Evolutionary conservation across 2,329 filamentous ascomycete genomes (phyloP).

Genomic region (Ceratocystis colombiana): DNA sequence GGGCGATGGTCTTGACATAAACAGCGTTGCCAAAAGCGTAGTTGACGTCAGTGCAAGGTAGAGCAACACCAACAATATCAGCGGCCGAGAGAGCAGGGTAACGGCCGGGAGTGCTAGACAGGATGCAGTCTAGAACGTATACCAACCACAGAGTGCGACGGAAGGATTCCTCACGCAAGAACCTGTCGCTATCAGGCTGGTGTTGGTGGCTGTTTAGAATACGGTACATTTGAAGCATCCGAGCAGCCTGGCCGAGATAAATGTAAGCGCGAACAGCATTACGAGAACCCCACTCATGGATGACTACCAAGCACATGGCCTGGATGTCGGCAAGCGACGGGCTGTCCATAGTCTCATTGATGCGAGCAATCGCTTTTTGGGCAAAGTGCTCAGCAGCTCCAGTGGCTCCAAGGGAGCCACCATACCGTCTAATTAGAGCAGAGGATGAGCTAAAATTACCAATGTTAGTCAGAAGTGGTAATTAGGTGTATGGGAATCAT

Average conservation of each 20-base stretch:
- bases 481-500: not conserved
- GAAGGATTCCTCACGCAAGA: conserved; percentile 51
- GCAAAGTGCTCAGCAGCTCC: conserved; percentile 51
- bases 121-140: conserved; percentile 52
- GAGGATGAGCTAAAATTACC: conserved; percentile 42
- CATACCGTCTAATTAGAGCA: conserved; percentile 48
- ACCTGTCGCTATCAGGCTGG: conserved; percentile 45
- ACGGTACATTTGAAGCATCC: conserved; percentile 55
- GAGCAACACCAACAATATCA: conserved; percentile 46
- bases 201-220: conserved; percentile 47
- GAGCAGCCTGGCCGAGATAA: conserved; percentile 52
- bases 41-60: conserved; percentile 53
- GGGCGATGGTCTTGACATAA: conserved; percentile 46
- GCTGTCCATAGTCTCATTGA: conserved; percentile 50
- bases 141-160: conserved; percentile 53
- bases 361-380: conserved; percentile 45
- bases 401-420: conserved; percentile 41
- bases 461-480: conserved; percentile 5
- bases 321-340: conserved; percentile 52
- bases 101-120: conserved; percentile 52
- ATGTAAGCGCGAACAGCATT: conserved; percentile 54
- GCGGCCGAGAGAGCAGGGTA: conserved; percentile 46
- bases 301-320: conserved; percentile 49
- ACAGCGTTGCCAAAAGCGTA: conserved; percentile 53
- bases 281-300: conserved; percentile 53